A percentile compares a stretch with the other conserved stretches of the same genome.
Conservation (phyloP, 208 protist species). For the Lotmaria passim region DNA sequence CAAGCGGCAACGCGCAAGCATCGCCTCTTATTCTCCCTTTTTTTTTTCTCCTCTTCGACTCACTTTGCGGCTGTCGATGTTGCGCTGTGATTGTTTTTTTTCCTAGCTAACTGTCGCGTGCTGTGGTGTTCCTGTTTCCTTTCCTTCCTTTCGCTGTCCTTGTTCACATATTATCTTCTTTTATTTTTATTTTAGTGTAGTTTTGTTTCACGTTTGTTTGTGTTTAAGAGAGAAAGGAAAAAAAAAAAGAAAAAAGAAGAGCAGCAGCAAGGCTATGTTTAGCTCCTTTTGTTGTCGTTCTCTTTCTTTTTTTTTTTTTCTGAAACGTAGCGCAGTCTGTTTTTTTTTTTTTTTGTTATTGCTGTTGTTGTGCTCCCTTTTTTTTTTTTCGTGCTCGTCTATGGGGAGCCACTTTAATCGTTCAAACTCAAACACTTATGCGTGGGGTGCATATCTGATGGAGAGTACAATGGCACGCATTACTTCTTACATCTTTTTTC, state of each 20-base stretch:
- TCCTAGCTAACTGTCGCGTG: no score
- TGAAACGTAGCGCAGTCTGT: neutral
- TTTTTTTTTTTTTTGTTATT: conserved; percentile 8
- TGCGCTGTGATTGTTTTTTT: no score
- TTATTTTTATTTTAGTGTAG: neutral
- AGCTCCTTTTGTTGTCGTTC: neutral
- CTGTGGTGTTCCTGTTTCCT: no score
- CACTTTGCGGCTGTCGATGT: no score
- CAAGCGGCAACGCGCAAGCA: no score
- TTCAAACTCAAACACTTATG: conserved; percentile 5
- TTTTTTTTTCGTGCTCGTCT: neutral
- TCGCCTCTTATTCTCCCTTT: no score
- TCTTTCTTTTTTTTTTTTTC: conserved; percentile 4
- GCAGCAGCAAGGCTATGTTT: neutral
- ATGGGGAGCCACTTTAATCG: neutral
- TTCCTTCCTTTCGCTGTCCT: conserved; percentile 1
- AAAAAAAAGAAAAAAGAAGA: neutral
- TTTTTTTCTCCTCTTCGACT: no score
- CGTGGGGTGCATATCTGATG: neutral
- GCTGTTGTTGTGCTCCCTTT: neutral
- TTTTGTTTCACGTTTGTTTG: no score
- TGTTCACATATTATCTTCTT: neutral
- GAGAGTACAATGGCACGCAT: conserved; percentile 1
- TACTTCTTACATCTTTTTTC: conserved; percentile 13
- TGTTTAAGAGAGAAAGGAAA: no score